These are phyloP conservation scores for Mycena galericulata DNA, from an alignment of 768 basidiomycete genomes.

Conservation along the genomic window DNA sequence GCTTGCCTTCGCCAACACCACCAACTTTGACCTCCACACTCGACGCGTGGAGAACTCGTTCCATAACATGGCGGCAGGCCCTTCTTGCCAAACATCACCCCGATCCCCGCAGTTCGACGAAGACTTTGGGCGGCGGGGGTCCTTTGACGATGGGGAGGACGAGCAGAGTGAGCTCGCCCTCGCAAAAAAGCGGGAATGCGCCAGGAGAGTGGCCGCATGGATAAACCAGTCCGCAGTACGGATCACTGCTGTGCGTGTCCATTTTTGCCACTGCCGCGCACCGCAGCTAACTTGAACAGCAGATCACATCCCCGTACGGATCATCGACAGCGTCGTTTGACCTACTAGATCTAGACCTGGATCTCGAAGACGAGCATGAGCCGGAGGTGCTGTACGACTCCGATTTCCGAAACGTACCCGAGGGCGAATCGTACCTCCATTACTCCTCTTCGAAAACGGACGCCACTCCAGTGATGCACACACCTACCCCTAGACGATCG, in stretches of 20 bases:
- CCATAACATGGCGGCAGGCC: slow-evolving; percentile 24
- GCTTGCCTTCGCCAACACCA: slow-evolving; percentile 28
- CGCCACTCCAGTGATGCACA: slow-evolving; percentile 27
- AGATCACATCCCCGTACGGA: slow-evolving; percentile 25
- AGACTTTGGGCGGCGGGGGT: slow-evolving; percentile 11
- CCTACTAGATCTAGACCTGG: slow-evolving; percentile 26
- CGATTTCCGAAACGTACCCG: slow-evolving; percentile 5
- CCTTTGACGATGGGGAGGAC: slow-evolving; percentile 20
- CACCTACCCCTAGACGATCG: slow-evolving; percentile 24
- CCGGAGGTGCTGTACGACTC: slow-evolving; percentile 5
- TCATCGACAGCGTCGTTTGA: slow-evolving; percentile 29
- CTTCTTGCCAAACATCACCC: slow-evolving; percentile 27
- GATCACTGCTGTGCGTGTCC: slow-evolving; percentile 30
- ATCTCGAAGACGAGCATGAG: slow-evolving; percentile 25
- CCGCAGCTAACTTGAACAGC: slow-evolving; percentile 10
- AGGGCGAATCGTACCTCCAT: slow-evolving; percentile 21
- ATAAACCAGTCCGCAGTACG: slow-evolving; percentile 34
- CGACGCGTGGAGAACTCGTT: slow-evolving; percentile 21
- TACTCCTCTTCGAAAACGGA: slow-evolving; percentile 22
- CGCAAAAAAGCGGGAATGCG: slow-evolving; percentile 34
- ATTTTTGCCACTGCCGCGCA: neutral
- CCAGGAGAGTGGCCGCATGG: slow-evolving; percentile 32
- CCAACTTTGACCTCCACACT: slow-evolving; percentile 27
- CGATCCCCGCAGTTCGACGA: slow-evolving; percentile 24
- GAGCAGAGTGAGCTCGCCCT: slow-evolving; percentile 18